Conservation (phyloP, 805 yeast genomes). For the Yarrowia sp. region DNA sequence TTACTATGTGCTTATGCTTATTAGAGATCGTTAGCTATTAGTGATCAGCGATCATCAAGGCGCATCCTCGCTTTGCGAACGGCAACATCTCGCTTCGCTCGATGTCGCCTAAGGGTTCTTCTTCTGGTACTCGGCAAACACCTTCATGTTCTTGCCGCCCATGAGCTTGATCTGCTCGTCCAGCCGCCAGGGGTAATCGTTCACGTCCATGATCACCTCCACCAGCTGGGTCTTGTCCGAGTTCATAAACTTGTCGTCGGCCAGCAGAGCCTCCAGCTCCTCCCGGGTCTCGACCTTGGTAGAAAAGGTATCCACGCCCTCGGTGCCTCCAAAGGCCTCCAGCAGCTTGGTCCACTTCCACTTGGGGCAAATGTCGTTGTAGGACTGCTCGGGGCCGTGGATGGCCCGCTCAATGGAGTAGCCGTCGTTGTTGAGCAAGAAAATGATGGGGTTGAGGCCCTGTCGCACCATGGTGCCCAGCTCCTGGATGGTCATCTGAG, state of each 20-base stretch:
- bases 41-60: too few species aligned
- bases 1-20: too few species aligned
- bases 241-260: slow-evolving; percentile 50
- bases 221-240: slow-evolving; percentile 55
- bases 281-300: slow-evolving; percentile 52
- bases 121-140: slow-evolving; percentile 43
- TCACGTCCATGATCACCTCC: slow-evolving; percentile 64
- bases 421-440: slow-evolving; percentile 83
- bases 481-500: slow-evolving; percentile 94
- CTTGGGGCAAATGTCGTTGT: slow-evolving; percentile 79
- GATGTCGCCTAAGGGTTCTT: slow-evolving; percentile 2
- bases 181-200: slow-evolving; percentile 73
- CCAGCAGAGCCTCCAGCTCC: slow-evolving; percentile 52
- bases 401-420: slow-evolving; percentile 90
- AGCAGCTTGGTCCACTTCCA: slow-evolving; percentile 84
- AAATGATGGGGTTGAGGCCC: slow-evolving; percentile 68
- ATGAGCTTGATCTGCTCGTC: slow-evolving; percentile 45
- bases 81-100: slow-evolving; percentile 3
- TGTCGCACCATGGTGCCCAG: slow-evolving; percentile 67
- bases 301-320: slow-evolving; percentile 47
- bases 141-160: slow-evolving; percentile 44
- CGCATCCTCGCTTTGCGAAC: too few species aligned
- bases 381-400: slow-evolving; percentile 74
- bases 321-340: slow-evolving; percentile 57
- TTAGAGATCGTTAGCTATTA: too few species aligned